A percentile compares a stretch with the other conserved stretches of the same genome.
phyloP scores from a whole-genome alignment of 1,284 basidiomycete species.

The Earliella scabrosa region DNA sequence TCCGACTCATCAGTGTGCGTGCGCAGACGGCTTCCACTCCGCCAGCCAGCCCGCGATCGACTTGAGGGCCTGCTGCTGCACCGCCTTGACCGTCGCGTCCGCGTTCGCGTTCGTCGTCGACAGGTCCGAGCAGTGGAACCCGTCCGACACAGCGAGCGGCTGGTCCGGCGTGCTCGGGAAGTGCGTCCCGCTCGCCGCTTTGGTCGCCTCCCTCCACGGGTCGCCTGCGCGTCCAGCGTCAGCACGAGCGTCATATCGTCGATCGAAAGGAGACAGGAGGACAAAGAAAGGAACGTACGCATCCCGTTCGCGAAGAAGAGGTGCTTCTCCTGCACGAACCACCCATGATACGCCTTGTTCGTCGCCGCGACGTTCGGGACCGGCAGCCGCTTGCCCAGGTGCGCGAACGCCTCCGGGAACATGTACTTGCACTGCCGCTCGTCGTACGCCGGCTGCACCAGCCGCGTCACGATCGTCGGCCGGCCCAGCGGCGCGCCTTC shows the following conservation, averaged over 20 bases:
- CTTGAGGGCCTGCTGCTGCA: conserved; percentile 52
- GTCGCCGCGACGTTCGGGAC: conserved; percentile 44
- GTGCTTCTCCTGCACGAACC: conserved; percentile 58
- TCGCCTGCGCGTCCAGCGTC: conserved; percentile 45
- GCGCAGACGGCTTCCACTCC: conserved; percentile 36
- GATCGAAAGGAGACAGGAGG: background rate
- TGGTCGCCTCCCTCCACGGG: conserved; percentile 74
- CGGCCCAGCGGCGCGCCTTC: conserved; percentile 57
- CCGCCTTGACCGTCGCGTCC: conserved; percentile 55
- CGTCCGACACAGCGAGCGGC: conserved; percentile 60
- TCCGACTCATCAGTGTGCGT: background rate
- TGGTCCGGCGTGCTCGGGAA: conserved; percentile 53
- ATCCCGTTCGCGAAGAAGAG: conserved; percentile 73
- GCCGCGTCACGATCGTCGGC: conserved; percentile 61
- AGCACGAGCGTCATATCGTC: background rate
- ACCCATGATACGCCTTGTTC: conserved; percentile 60
- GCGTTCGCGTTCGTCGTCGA: conserved; percentile 42
- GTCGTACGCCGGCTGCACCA: conserved; percentile 62
- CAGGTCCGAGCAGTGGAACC: conserved; percentile 73
- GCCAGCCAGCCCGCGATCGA: conserved; percentile 57
- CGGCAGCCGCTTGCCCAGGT: conserved; percentile 34
- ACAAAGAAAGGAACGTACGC: conserved; percentile 24
- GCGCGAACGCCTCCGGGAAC: conserved; percentile 59
- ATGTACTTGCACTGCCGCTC: conserved; percentile 67
- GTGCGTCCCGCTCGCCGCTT: conserved; percentile 58